Evolutionary conservation across 345 rosid genomes (phyloP), one percentile per base, ranked within the genome.

Genomic region (Eucalyptus pumila): DNA sequence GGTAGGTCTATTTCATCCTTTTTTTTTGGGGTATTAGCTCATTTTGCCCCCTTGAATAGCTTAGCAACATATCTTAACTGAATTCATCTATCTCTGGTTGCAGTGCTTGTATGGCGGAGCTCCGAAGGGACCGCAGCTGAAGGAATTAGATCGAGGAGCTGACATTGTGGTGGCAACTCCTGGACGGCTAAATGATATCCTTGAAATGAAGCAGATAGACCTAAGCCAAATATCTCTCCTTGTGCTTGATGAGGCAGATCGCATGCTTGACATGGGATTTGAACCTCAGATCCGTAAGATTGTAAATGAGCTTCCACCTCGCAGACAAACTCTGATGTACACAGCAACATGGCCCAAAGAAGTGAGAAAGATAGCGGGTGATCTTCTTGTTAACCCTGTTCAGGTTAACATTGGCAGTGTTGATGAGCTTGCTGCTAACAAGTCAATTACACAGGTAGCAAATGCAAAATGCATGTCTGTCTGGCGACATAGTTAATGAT

Each of bases 61-160:
- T 40, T 21, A 40, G 23, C 30, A 69, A 8, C 16, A 56, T 72
- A 83, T 60, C 11, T 44, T 11, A 49, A 19, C 23, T 67, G 37
- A 52, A 24, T 51, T 56, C 9, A 7, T 37, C 34, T 80, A 86
- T 67, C 76, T 72, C 67, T 83, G 89, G 54, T 52, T 88, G 44
- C 93, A 98, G 99, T 98, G 99, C 92, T 94, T 98, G 95, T 98
- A 98, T 93, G 99, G 99, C 91, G 99, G 99, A 92, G 99, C 99
- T 88, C 96, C 97, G 12, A 98, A 98, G 94, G 97, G 94, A 76
- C 95, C 96, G 88, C 99, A 98, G 89, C 91, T 97, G 91, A 94
- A 89, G 89, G 98, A 98, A 90, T 89, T 98, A 90, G 98, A 95
- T 69, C 94, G 94, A 83, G 99, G 99, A 88, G 98, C 96, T 65